phyloP scores from a whole-genome alignment of 129 eudicot genomes.

The Silybum marianum region DNA sequence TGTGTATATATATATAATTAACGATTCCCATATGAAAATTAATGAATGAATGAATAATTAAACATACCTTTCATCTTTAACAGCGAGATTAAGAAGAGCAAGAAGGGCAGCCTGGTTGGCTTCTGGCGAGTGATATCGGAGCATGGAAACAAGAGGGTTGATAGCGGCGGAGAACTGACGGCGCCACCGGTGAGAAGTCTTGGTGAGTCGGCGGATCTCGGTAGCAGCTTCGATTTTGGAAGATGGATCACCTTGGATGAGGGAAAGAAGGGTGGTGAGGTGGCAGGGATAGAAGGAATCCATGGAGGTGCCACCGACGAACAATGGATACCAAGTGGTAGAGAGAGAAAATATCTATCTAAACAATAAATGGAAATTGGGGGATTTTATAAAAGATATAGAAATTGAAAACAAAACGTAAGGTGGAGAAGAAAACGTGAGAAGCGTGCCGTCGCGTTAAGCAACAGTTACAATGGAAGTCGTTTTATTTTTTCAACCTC shows the following conservation, averaged over 20 bases:
- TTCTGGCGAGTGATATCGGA: conserved; percentile 42
- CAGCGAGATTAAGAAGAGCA: conserved; percentile 96
- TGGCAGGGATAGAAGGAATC: conserved; percentile 26
- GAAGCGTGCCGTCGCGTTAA: conserved; percentile 71
- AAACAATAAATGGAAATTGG: neutral
- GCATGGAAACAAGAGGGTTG: conserved; percentile 75
- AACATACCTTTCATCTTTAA: conserved; percentile 83
- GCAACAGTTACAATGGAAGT: conserved; percentile 43
- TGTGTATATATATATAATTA: too few species aligned
- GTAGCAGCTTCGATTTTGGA: conserved; percentile 67
- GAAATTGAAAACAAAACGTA: conserved; percentile 30
- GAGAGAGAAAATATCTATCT: conserved; percentile 37
- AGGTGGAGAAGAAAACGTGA: conserved; percentile 46
- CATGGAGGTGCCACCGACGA: conserved; percentile 24
- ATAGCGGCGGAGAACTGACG: conserved; percentile 73
- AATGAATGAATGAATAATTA: neutral
- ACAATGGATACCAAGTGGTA: conserved; percentile 11
- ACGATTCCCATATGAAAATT: neutral
- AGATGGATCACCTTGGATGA: conserved; percentile 44
- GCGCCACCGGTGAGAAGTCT: conserved; percentile 88
- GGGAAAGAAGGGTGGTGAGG: conserved; percentile 40
- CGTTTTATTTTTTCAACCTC: neutral
- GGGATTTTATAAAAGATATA: neutral
- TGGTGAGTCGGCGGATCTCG: conserved; percentile 86
- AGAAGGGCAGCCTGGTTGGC: conserved; percentile 78